Evolutionary conservation across 192 early-diverging fungal genomes (phyloP).

Genomic region (Dispira simplex): DNA sequence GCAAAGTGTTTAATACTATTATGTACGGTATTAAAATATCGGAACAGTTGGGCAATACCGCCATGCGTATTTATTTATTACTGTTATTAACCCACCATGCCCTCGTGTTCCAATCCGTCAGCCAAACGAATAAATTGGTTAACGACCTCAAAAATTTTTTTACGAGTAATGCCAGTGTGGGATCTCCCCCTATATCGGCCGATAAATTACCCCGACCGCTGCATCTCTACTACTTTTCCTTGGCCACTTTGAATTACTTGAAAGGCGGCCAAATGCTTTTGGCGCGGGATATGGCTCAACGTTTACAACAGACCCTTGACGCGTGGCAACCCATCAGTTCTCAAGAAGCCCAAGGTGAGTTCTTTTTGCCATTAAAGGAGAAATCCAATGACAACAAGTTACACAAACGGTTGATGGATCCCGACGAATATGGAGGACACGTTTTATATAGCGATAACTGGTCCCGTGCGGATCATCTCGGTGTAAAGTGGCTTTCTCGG

Average conservation of each 20-base stretch:
- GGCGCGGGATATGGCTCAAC: neutral
- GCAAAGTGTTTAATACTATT: constrained; percentile 3
- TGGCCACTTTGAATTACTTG: constrained; percentile 1
- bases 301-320: neutral
- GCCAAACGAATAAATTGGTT: neutral
- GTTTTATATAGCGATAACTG: neutral
- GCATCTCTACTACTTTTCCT: constrained; percentile 3
- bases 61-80: constrained; percentile 3
- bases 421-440: neutral
- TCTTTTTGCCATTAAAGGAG: neutral
- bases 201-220: neutral
- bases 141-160: constrained; percentile 9
- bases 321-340: neutral
- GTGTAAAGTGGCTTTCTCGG: constrained; percentile 6
- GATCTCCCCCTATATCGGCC: constrained; percentile 6
- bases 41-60: constrained; percentile 5
- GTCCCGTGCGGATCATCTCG: neutral
- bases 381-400: neutral
- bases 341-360: neutral
- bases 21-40: constrained; percentile 11
- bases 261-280: neutral
- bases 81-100: constrained; percentile 8
- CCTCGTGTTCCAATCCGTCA: constrained; percentile 4
- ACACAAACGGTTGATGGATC: no score
- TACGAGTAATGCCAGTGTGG: neutral